A percentile compares a stretch with the other conserved stretches of the same genome.
phyloP scores from a whole-genome alignment of 2,329 filamentous ascomycete species.

The Claviceps pazoutovae region DNA sequence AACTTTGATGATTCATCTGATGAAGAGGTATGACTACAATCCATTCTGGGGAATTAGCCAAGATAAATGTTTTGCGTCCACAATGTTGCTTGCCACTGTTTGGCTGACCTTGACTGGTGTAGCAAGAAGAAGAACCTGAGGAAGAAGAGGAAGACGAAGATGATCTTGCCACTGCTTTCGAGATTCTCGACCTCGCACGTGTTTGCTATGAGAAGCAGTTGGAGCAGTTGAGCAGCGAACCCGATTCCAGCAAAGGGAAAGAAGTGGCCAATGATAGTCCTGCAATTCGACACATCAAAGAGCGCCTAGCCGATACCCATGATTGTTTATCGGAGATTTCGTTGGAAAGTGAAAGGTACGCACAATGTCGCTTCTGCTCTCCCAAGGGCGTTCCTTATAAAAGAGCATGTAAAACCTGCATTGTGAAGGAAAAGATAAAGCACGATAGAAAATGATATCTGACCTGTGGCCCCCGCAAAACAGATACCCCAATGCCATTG shows the following conservation, averaged over 20 bases:
- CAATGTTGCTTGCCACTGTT: no score
- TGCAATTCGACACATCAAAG: conserved; percentile 50
- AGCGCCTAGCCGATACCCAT: conserved; percentile 82
- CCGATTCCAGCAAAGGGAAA: conserved; percentile 28
- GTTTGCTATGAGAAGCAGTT: conserved; percentile 47
- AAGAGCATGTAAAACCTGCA: not conserved
- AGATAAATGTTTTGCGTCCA: not conserved
- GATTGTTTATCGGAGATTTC: conserved; percentile 91
- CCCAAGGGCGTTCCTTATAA: no score
- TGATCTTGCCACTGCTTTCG: conserved; percentile 66
- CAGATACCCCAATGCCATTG: conserved; percentile 72
- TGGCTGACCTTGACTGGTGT: not conserved
- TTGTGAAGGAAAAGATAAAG: not conserved
- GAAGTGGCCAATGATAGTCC: conserved; percentile 27
- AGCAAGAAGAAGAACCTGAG: conserved; percentile 25
- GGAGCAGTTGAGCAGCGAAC: conserved; percentile 20
- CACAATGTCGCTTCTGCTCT: not conserved
- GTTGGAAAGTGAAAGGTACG: conserved; percentile 78
- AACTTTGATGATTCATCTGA: conserved; percentile 79
- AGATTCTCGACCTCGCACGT: conserved; percentile 69
- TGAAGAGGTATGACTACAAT: conserved; percentile 39
- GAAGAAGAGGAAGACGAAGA: conserved; percentile 43
- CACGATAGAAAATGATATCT: not conserved
- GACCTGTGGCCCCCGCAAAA: conserved; percentile 2
- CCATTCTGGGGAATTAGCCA: not conserved